Conservation (phyloP, 352 stramenopile species). For the Phytophthora tubulina region DNA sequence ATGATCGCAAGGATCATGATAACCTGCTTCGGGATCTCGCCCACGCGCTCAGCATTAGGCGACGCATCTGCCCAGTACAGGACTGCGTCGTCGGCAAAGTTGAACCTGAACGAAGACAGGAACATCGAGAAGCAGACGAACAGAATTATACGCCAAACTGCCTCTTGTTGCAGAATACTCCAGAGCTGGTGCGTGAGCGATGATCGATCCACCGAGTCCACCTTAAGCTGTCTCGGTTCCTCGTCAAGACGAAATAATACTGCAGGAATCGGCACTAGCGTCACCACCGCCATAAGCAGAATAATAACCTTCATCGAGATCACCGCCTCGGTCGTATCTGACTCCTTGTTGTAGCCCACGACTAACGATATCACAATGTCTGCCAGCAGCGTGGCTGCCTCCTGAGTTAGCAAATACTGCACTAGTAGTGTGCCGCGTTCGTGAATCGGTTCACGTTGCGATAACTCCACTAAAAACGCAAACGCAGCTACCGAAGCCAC, state of each 20-base stretch:
- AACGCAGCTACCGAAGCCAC: conserved; percentile 68
- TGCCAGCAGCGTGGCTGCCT: conserved; percentile 55
- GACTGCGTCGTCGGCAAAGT: conserved; percentile 59
- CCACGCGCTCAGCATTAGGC: conserved; percentile 48
- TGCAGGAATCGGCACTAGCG: conserved; percentile 69
- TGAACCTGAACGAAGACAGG: conserved; percentile 71
- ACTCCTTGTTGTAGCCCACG: conserved; percentile 52
- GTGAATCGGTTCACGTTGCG: conserved; percentile 81
- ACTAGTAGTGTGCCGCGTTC: conserved; percentile 72
- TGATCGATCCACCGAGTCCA: conserved; percentile 69
- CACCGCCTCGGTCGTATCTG: conserved; percentile 42
- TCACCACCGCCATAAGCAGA: conserved; percentile 72
- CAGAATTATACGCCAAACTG: conserved; percentile 77
- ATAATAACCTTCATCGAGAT: conserved; percentile 80
- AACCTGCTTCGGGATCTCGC: conserved; percentile 54
- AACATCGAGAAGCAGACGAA: conserved; percentile 76
- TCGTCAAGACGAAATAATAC: conserved; percentile 76
- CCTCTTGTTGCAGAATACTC: conserved; percentile 81
- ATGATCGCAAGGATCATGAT: conserved; percentile 60
- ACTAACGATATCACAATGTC: conserved; percentile 51
- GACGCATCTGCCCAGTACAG: conserved; percentile 57
- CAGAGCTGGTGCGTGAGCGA: conserved; percentile 73
- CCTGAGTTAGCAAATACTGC: conserved; percentile 72
- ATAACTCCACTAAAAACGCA: conserved; percentile 78
- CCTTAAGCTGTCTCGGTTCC: conserved; percentile 77